Evolutionary conservation across 2,329 filamentous ascomycete species (phyloP).

Genomic region (Exophiala sp.): DNA sequence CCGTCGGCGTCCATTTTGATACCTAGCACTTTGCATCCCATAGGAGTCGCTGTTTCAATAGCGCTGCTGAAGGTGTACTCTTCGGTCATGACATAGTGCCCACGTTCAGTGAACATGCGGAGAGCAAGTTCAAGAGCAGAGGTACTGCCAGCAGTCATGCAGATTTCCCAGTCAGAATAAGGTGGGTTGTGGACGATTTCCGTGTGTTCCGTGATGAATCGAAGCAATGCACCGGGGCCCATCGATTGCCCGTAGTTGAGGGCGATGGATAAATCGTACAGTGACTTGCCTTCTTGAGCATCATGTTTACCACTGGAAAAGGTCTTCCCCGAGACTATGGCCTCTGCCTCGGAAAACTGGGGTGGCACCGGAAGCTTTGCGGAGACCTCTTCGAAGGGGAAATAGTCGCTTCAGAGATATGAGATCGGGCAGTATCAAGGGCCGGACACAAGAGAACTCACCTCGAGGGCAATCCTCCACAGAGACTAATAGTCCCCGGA

Average conservation of each 20-base stretch:
- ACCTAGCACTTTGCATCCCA: constrained; percentile 56
- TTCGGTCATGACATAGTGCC: constrained; percentile 77
- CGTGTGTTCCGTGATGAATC: constrained; percentile 91
- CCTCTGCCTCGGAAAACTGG: constrained; percentile 64
- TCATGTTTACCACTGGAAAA: constrained; percentile 78
- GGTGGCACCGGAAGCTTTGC: constrained; percentile 66
- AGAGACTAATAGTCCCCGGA: constrained; percentile 80
- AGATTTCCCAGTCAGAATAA: constrained; percentile 84
- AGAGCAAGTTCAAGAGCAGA: constrained; percentile 76
- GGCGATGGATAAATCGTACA: constrained; percentile 71
- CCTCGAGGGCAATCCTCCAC: constrained; percentile 75
- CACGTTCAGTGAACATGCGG: constrained; percentile 70
- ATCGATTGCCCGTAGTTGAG: constrained; percentile 90
- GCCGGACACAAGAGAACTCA: background rate
- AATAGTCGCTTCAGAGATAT: constrained; percentile 59
- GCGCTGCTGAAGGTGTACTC: constrained; percentile 84
- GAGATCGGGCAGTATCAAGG: background rate
- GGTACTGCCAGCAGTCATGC: constrained; percentile 79
- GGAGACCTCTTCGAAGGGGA: constrained; percentile 76
- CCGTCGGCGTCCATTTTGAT: constrained; percentile 63
- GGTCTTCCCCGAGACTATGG: constrained; percentile 53
- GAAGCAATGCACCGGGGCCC: constrained; percentile 77
- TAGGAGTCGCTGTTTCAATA: constrained; percentile 58
- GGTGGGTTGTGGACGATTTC: constrained; percentile 82
- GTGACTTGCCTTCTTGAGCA: constrained; percentile 55